Percentiles rank a stretch among this genome's conserved stretches.
These are phyloP conservation scores for Orbilia oligospora DNA, from an alignment of 2,329 filamentous ascomycete species.

Conservation along the genomic window DNA sequence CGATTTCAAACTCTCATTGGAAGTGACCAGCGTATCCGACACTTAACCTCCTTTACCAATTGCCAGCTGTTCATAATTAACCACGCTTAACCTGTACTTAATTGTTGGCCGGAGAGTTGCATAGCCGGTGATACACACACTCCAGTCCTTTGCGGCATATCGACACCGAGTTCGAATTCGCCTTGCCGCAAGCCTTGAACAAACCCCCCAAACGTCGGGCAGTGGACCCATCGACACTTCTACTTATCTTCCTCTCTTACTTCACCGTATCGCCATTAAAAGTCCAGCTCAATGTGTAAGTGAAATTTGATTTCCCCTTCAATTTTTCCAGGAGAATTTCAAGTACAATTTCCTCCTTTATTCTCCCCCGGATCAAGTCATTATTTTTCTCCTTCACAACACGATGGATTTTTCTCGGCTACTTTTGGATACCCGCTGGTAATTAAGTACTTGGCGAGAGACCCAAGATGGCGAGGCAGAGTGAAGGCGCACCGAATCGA, in stretches of 20 bases:
- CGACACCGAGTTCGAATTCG: constrained; percentile 27
- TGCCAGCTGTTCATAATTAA: constrained; percentile 33
- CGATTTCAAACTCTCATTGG: constrained; percentile 8
- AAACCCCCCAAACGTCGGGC: constrained; percentile 30
- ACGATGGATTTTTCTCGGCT: constrained; percentile 38
- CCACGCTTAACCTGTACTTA: constrained; percentile 16
- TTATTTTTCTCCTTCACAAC: constrained; percentile 37
- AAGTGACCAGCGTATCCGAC: constrained; percentile 10
- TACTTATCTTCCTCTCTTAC: constrained; percentile 13
- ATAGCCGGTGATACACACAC: constrained; percentile 40
- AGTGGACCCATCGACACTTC: constrained; percentile 29
- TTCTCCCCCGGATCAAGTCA: constrained; percentile 23
- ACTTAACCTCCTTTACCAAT: constrained; percentile 23
- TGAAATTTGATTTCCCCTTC: constrained; percentile 20
- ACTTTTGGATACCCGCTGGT: constrained; percentile 18
- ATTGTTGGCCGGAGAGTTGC: constrained; percentile 28
- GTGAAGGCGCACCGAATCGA: constrained; percentile 36
- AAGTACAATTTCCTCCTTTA: constrained; percentile 29
- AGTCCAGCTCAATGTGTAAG: constrained; percentile 58
- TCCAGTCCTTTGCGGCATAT: constrained; percentile 43
- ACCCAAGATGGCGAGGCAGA: constrained; percentile 38
- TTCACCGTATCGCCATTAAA: constrained; percentile 45
- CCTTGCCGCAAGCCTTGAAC: constrained; percentile 60
- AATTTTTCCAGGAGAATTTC: not conserved
- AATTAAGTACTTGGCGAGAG: constrained; percentile 43